These are phyloP conservation scores for Zizania latifolia DNA, from an alignment of 176 grass and related monocot genomes.

Conservation along the genomic window DNA sequence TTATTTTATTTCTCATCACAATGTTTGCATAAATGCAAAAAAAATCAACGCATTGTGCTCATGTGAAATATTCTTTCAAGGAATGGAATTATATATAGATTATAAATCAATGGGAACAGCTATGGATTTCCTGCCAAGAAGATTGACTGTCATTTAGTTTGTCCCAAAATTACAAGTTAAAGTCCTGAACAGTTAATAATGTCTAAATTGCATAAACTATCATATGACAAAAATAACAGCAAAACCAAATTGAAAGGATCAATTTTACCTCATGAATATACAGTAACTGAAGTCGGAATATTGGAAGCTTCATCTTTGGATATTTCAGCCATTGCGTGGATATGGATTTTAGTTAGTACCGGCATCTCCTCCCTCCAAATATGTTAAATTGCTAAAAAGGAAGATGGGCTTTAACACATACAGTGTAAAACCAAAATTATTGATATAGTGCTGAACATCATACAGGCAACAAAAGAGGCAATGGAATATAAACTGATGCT, in stretches of 20 bases:
- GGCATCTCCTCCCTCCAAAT: constrained; percentile 39
- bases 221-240: neutral
- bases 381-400: neutral
- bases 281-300: constrained; percentile 20
- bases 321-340: constrained; percentile 37
- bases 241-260: neutral
- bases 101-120: neutral
- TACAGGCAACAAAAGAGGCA: neutral
- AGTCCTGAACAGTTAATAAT: neutral
- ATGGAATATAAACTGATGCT: neutral
- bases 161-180: neutral
- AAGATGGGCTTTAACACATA: neutral
- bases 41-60: too few species aligned
- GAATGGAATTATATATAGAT: too few species aligned
- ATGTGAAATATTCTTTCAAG: too few species aligned
- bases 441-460: neutral
- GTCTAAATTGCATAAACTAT: neutral
- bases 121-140: neutral
- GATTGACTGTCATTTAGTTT: neutral
- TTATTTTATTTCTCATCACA: too few species aligned
- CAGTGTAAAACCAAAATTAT: too few species aligned
- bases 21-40: too few species aligned
- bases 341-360: constrained; percentile 17
- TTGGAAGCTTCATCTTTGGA: constrained; percentile 21
- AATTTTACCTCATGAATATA: constrained; percentile 62